These are phyloP conservation scores for Coleophoma crateriformis DNA, from an alignment of 2,329 filamentous ascomycete species.

Conservation along the genomic window DNA sequence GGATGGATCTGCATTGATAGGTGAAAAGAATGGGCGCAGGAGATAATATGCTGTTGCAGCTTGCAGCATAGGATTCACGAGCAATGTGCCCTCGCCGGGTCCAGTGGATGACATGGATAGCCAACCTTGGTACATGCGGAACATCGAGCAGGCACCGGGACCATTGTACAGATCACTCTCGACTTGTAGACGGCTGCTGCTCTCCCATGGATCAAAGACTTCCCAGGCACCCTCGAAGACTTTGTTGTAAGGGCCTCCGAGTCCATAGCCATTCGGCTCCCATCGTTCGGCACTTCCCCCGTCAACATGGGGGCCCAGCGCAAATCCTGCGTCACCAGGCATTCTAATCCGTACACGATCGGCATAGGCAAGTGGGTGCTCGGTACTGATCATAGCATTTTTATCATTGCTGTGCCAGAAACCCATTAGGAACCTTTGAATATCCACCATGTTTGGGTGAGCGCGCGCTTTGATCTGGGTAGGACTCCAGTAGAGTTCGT, in stretches of 20 bases:
- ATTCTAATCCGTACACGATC: conserved; percentile 61
- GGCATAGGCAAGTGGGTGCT: conserved; percentile 60
- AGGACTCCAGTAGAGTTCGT: conserved; percentile 70
- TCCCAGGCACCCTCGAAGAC: conserved; percentile 77
- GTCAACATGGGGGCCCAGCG: conserved; percentile 68
- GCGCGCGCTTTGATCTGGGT: conserved; percentile 63
- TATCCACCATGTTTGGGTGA: conserved; percentile 56
- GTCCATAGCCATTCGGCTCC: conserved; percentile 64
- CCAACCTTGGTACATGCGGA: conserved; percentile 90
- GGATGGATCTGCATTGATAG: conserved; percentile 32
- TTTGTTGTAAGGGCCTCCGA: conserved; percentile 62
- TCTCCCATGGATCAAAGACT: conserved; percentile 77
- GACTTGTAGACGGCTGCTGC: conserved; percentile 60
- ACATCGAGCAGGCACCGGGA: conserved; percentile 75
- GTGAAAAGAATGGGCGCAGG: conserved; percentile 76
- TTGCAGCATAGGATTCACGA: conserved; percentile 73
- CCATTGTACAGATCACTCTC: conserved; percentile 75
- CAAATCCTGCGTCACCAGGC: conserved; percentile 65
- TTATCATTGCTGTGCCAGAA: conserved; percentile 46
- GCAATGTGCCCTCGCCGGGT: conserved; percentile 71
- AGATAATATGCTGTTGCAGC: conserved; percentile 76
- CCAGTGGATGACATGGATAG: conserved; percentile 69
- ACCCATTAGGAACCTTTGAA: conserved; percentile 57
- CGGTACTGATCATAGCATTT: conserved; percentile 37
- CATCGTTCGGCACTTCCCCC: conserved; percentile 72